Evolutionary conservation across 176 grass and related monocot genomes (phyloP).

Genomic region (Ensete ventricosum): DNA sequence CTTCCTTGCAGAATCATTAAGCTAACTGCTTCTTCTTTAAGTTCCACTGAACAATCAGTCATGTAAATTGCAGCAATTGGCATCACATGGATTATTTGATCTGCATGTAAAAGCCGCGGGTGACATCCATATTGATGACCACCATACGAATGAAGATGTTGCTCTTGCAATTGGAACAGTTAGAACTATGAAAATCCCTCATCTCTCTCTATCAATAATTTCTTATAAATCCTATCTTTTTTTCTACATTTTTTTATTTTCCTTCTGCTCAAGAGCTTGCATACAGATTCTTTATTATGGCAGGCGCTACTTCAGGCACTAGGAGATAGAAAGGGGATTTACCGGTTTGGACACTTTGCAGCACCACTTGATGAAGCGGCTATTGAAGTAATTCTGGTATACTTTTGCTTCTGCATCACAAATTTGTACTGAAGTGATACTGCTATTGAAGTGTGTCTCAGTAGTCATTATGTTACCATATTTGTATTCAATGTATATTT

Average conservation of each 20-base stretch:
- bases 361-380: conserved; percentile 90
- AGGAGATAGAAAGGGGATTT: conserved; percentile 83
- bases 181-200: neutral
- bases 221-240: neutral
- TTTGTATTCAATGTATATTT: no score
- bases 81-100: conserved; percentile 86
- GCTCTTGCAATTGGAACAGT: conserved; percentile 94
- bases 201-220: neutral
- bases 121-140: conserved; percentile 96
- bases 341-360: conserved; percentile 79
- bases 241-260: neutral
- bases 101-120: conserved; percentile 69
- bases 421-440: no score
- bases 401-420: neutral
- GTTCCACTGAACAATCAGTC: conserved; percentile 6
- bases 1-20: neutral
- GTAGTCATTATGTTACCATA: no score
- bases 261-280: neutral
- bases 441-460: no score
- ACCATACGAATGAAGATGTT: conserved; percentile 95
- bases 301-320: conserved; percentile 94
- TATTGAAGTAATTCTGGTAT: conserved; percentile 85
- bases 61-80: conserved; percentile 63
- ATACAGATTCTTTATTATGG: conserved; percentile 1
- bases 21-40: neutral